These are phyloP conservation scores for Scorias spongiosa DNA, from an alignment of 2,329 filamentous ascomycete genomes.

Conservation along the genomic window DNA sequence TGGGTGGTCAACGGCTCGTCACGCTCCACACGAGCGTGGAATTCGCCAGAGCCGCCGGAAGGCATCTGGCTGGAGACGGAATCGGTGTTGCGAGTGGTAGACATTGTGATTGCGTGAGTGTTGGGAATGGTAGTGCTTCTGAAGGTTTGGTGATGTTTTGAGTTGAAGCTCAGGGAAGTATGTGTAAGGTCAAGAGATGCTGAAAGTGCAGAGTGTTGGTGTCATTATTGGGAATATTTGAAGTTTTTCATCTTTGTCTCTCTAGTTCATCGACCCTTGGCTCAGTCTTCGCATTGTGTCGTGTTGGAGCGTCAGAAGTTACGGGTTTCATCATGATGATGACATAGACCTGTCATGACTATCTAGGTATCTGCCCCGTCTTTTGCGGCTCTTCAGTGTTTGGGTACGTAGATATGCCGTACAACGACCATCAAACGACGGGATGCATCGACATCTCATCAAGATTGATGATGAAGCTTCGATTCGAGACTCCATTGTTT, in stretches of 20 bases:
- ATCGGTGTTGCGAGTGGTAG: conserved; percentile 33
- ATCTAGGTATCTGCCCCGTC: too few relatives aligned
- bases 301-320: background rate
- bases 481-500: background rate
- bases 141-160: background rate
- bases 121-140: background rate
- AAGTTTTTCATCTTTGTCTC: background rate
- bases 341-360: background rate
- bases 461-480: background rate
- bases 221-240: background rate
- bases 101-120: conserved; percentile 22
- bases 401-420: background rate
- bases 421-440: background rate
- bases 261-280: background rate
- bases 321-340: background rate
- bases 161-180: background rate
- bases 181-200: background rate
- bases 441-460: background rate
- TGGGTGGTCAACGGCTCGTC: conserved; percentile 38
- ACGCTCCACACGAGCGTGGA: conserved; percentile 36
- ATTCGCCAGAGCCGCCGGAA: conserved; percentile 38
- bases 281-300: background rate
- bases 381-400: too few relatives aligned
- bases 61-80: conserved; percentile 17
- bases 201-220: background rate